Evolutionary conservation across 1,139 yeast species (phyloP).

Genomic region (Kurtzmaniella natalensis): DNA sequence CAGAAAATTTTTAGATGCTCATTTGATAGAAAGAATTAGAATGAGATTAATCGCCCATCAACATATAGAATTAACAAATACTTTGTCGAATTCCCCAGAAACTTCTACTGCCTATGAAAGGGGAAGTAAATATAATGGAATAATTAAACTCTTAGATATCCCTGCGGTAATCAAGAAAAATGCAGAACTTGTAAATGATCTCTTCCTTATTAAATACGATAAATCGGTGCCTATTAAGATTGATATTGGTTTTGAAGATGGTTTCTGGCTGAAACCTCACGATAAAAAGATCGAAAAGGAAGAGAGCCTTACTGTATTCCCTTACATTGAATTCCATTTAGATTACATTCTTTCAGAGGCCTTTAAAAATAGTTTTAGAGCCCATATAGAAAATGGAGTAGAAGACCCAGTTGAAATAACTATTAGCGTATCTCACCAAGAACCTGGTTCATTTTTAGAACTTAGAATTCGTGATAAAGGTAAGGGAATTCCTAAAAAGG

Average conservation of each 20-base stretch:
- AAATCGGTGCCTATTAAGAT: constrained; percentile 59
- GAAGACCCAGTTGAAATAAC: constrained; percentile 64
- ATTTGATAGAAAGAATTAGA: constrained; percentile 76
- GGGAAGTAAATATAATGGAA: constrained; percentile 59
- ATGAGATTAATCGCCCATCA: constrained; percentile 85
- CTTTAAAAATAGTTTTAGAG: constrained; percentile 82
- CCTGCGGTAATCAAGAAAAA: constrained; percentile 57
- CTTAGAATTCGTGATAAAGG: constrained; percentile 82
- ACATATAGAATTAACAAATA: constrained; percentile 56
- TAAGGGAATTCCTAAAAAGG: constrained; percentile 73
- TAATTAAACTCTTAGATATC: constrained; percentile 61
- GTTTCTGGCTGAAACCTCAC: constrained; percentile 13
- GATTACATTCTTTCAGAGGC: constrained; percentile 85
- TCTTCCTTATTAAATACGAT: constrained; percentile 79
- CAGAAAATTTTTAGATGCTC: constrained; percentile 65
- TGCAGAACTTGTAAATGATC: constrained; percentile 73
- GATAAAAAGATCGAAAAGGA: constrained; percentile 7
- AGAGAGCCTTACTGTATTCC: constrained; percentile 36
- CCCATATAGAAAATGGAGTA: constrained; percentile 69
- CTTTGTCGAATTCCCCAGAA: constrained; percentile 20
- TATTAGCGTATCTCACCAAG: constrained; percentile 44
- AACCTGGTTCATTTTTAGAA: constrained; percentile 39
- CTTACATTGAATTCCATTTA: constrained; percentile 81
- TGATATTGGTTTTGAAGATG: constrained; percentile 22
- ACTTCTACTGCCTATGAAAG: constrained; percentile 14